Evolutionary conservation across 352 stramenopile species (phyloP).

Genomic region (Pythium phragmitis): DNA sequence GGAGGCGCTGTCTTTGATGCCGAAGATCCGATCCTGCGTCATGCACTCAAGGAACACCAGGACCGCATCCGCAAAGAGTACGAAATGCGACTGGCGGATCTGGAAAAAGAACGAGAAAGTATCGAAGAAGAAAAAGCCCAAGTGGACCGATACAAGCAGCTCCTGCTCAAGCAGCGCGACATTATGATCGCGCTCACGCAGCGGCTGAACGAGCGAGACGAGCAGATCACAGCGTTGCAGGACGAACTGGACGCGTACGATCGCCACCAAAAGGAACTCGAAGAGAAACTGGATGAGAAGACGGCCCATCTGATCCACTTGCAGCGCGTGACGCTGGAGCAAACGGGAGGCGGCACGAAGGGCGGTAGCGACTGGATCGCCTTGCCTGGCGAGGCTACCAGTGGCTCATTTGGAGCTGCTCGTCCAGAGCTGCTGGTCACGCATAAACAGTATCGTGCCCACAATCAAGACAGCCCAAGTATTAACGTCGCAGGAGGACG

Average conservation of each 20-base stretch:
- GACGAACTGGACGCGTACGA: conserved; percentile 95
- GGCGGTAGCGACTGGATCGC: neutral
- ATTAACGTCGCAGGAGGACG: conserved; percentile 19
- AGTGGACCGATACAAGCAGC: conserved; percentile 95
- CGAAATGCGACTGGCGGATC: conserved; percentile 86
- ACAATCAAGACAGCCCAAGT: conserved; percentile 23
- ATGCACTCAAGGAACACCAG: conserved; percentile 88
- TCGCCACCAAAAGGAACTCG: conserved; percentile 88
- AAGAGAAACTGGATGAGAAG: conserved; percentile 95
- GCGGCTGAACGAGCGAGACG: conserved; percentile 92
- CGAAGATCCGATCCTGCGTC: conserved; percentile 78
- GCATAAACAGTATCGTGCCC: conserved; percentile 65
- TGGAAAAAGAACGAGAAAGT: conserved; percentile 92
- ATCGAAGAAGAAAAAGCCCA: conserved; percentile 95
- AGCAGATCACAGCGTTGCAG: conserved; percentile 94
- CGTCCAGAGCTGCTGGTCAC: conserved; percentile 50
- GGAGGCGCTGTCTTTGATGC: conserved; percentile 39
- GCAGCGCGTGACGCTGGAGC: conserved; percentile 89
- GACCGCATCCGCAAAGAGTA: conserved; percentile 92
- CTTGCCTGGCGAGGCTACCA: neutral
- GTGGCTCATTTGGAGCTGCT: neutral
- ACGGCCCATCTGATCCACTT: conserved; percentile 93
- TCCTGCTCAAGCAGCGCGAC: conserved; percentile 95
- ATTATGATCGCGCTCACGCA: conserved; percentile 97
- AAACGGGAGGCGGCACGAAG: conserved; percentile 35